These are phyloP conservation scores for Fraxinus cuspidata DNA, from an alignment of 257 asterid species.

Conservation along the genomic window DNA sequence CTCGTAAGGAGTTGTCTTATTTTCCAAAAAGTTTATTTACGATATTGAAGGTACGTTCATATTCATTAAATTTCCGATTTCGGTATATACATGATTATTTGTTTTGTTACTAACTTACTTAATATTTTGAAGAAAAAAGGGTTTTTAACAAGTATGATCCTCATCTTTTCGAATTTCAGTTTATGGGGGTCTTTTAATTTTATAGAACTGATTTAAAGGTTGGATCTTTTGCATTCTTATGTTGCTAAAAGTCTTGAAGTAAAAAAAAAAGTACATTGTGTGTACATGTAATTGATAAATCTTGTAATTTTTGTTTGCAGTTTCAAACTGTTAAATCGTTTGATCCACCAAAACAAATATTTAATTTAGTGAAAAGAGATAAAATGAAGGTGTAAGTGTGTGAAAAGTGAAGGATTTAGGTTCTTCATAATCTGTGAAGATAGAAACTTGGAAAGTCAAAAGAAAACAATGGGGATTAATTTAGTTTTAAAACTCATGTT, in stretches of 20 bases:
- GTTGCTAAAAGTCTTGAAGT: neutral
- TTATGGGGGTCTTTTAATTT: conserved; percentile 14
- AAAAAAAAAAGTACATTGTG: conserved; percentile 2
- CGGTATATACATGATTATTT: conserved; percentile 23
- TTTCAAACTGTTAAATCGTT: neutral
- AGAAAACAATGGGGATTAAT: neutral
- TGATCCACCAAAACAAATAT: neutral
- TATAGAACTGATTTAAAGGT: neutral
- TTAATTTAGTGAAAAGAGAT: neutral
- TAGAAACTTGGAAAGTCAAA: conserved; percentile 3
- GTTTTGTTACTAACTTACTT: conserved; percentile 13
- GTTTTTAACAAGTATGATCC: too few species aligned
- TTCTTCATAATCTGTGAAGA: neutral
- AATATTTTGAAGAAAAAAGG: neutral
- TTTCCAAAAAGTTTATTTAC: too few species aligned
- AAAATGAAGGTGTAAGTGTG: neutral
- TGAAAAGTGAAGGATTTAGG: neutral
- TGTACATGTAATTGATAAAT: conserved; percentile 9
- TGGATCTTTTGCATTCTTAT: neutral
- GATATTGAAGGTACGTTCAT: too few species aligned
- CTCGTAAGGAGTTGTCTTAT: too few species aligned
- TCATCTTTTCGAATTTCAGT: conserved; percentile 7
- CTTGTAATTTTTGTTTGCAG: neutral
- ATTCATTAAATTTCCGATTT: too few species aligned
- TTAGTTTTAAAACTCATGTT: too few species aligned